Conservation (phyloP, 768 basidiomycete genomes). For the Trametes gibbosa region DNA sequence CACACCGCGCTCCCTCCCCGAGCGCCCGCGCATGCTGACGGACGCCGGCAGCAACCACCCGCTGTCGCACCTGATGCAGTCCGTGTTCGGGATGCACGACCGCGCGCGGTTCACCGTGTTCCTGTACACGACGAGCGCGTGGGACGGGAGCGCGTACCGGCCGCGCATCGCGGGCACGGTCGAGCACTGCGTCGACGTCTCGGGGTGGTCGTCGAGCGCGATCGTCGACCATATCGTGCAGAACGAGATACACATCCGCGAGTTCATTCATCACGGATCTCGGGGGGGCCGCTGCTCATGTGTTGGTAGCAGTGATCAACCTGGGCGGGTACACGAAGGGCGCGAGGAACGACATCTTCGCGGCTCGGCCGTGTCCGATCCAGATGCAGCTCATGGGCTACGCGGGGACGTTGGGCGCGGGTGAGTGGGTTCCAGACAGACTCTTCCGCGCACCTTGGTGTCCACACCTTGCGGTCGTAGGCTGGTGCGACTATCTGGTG, state of each 20-base stretch:
- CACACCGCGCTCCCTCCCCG: no score
- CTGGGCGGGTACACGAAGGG: slow-evolving; percentile 52
- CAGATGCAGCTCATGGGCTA: slow-evolving; percentile 52
- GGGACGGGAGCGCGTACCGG: slow-evolving; percentile 45
- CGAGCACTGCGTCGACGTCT: slow-evolving; percentile 42
- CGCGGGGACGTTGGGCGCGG: slow-evolving; percentile 45
- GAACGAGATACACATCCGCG: slow-evolving; percentile 47
- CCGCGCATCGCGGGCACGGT: slow-evolving; percentile 40
- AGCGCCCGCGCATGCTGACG: neutral
- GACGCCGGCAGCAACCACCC: slow-evolving; percentile 42
- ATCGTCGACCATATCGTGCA: slow-evolving; percentile 39
- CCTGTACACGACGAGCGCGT: slow-evolving; percentile 48
- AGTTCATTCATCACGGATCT: no score
- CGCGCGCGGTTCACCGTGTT: slow-evolving; percentile 38
- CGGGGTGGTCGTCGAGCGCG: slow-evolving; percentile 34
- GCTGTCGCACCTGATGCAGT: slow-evolving; percentile 51
- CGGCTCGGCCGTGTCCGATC: slow-evolving; percentile 45
- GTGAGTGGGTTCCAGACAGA: slow-evolving; percentile 22
- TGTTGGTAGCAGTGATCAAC: slow-evolving; percentile 36
- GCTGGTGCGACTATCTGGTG: slow-evolving; percentile 48
- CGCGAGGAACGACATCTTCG: slow-evolving; percentile 50
- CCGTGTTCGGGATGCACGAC: slow-evolving; percentile 46
- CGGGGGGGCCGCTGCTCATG: no score
- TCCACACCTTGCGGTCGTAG: slow-evolving; percentile 21
- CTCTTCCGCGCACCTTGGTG: neutral